A percentile compares a stretch with the other conserved stretches of the same genome.
Conservation (phyloP, 805 yeast genomes). For the Sugiyamaella chiloensis region DNA sequence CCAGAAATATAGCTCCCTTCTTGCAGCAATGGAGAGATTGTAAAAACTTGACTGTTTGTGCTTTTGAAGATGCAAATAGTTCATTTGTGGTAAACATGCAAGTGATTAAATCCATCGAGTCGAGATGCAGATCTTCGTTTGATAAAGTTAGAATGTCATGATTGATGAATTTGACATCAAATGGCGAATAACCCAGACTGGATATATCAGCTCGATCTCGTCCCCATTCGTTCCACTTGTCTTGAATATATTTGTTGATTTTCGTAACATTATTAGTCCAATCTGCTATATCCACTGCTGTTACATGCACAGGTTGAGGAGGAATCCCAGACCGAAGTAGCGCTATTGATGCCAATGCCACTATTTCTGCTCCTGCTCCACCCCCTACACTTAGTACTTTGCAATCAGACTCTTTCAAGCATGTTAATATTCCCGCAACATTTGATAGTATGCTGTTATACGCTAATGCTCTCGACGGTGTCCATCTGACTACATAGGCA, state of each 20-base stretch:
- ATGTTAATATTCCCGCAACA: constrained; percentile 32
- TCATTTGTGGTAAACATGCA: constrained; percentile 85
- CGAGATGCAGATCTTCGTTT: constrained; percentile 28
- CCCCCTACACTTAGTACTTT: constrained; percentile 71
- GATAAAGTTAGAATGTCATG: constrained; percentile 27
- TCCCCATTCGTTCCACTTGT: constrained; percentile 45
- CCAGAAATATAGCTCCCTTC: constrained; percentile 56
- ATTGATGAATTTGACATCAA: constrained; percentile 17
- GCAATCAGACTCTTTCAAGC: constrained; percentile 39
- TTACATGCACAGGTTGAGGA: constrained; percentile 39
- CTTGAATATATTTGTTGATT: constrained; percentile 43
- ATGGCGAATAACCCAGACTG: constrained; percentile 10
- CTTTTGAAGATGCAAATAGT: constrained; percentile 65
- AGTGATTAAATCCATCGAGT: constrained; percentile 53
- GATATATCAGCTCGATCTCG: neutral
- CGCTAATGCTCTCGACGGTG: constrained; percentile 76
- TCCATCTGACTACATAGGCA: constrained; percentile 83
- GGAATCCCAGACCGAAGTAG: constrained; percentile 22
- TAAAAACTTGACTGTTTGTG: constrained; percentile 57
- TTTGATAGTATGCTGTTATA: constrained; percentile 65
- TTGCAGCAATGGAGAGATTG: constrained; percentile 53
- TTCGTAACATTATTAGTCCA: constrained; percentile 58
- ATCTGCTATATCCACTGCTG: constrained; percentile 73
- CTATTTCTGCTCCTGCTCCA: constrained; percentile 84
- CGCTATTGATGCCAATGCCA: constrained; percentile 59